Evolutionary conservation across 441 rosid species (phyloP), one percentile per base, ranked within the genome.

Genomic region (Monsonia emarginata): DNA sequence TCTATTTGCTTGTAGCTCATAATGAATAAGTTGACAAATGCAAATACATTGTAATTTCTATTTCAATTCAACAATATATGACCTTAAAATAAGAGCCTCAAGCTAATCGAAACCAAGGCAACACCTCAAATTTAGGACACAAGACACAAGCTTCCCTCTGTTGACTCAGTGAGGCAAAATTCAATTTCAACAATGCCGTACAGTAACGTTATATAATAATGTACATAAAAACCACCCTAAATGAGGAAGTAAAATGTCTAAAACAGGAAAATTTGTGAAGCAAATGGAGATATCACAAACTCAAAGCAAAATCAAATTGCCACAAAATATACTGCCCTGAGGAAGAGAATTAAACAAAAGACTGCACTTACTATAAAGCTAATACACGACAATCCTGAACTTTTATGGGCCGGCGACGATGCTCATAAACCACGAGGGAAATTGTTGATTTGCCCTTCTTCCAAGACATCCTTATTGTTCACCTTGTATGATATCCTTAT

Each of bases 381-480:
- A 38, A 42, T 69, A 70, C 69, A 57, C 1, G 57, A 67, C 67
- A 64, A 73, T 56, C 28, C 2, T 38, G 16, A 46, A 65, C 63
- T 38, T 64, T 61, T 57, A 40, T 38, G 19, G 50, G 65, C 66
- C 54, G 16, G 19, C 44, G 65, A 64, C 54, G 16, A 61, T 68
- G 69, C 72, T 91, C 84, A 91, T 71, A 95, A 83, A 46, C 72
- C 88, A 2, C 71, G 86, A 65, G 99, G 99, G 81, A 95, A 91
- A 70, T 85, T 86, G 83, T 61, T 89, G 80, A 95, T 77, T 72
- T 95, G 97, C 50, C 97, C 97, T 85, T 85, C 90, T 84, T 95
- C 99, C 79, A 91, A 71, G 64, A 80, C 75, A 78, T 87, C 94
- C 74, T 87, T 85, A 71, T 74, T 77, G 68, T 88, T 83, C 79